A percentile compares a stretch with the other conserved stretches of the same genome.
Evolutionary conservation across 2,329 filamentous ascomycete species (phyloP).

Genomic region (Tolypocladium tundrense): DNA sequence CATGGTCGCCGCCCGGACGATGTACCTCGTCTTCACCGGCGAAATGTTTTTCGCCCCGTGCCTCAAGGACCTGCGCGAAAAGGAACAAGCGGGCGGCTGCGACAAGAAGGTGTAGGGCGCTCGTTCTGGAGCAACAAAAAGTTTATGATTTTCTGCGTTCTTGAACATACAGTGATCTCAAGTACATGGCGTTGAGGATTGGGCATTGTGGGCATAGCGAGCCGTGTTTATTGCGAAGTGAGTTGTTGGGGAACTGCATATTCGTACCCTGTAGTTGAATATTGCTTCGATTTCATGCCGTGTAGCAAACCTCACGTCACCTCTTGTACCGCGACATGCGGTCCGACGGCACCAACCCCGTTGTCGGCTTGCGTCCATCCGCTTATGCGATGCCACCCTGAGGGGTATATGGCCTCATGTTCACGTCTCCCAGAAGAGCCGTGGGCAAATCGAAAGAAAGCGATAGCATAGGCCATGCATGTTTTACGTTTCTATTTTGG

Average conservation of each 20-base stretch:
- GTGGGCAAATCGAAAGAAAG: not conserved
- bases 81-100: constrained; percentile 14
- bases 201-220: not conserved
- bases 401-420: not conserved
- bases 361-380: not conserved
- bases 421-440: not conserved
- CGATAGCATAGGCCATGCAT: not conserved
- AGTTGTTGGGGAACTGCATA: not conserved
- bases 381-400: not conserved
- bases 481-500: not conserved
- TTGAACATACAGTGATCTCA: not conserved
- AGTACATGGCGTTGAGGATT: not conserved
- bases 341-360: not conserved
- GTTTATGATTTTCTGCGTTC: not conserved
- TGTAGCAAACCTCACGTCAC: not conserved
- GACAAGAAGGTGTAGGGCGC: constrained; percentile 16
- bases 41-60: constrained; percentile 36
- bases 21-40: constrained; percentile 25
- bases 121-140: not conserved
- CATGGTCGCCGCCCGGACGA: constrained; percentile 27
- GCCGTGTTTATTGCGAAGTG: not conserved
- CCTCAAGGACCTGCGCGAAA: constrained; percentile 25
- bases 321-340: not conserved
- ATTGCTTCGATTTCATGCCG: not conserved
- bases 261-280: not conserved